A percentile compares a stretch with the other conserved stretches of the same genome.
Evolutionary conservation across 352 stramenopile species (phyloP).

Genomic region (Phytophthora litchii): DNA sequence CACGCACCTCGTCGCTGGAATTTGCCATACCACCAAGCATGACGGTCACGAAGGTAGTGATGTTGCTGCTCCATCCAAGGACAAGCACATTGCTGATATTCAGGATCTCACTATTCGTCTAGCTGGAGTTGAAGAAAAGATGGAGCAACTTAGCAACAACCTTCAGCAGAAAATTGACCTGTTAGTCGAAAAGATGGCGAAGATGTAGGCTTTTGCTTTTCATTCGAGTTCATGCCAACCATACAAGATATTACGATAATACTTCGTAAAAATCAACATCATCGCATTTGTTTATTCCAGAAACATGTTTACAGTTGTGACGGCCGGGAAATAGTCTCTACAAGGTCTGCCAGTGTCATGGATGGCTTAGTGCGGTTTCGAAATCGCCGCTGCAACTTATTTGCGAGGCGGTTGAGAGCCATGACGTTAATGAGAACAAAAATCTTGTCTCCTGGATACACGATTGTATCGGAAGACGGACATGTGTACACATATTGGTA

Average conservation of each 20-base stretch:
- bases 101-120: neutral
- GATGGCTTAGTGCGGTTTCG: constrained; percentile 41
- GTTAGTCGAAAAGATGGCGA: constrained; percentile 2
- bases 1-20: constrained; percentile 3
- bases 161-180: constrained; percentile 9
- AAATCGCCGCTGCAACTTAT: constrained; percentile 80
- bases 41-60: neutral
- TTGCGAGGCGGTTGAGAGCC: constrained; percentile 72
- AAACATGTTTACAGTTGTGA: constrained; percentile 21
- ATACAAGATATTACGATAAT: neutral
- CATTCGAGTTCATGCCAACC: too few relatives aligned
- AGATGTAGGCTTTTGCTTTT: neutral
- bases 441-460: constrained; percentile 78
- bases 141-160: constrained; percentile 3
- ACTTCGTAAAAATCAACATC: neutral
- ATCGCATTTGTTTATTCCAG: neutral
- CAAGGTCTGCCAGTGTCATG: constrained; percentile 30
- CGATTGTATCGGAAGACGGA: constrained; percentile 57
- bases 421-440: constrained; percentile 84
- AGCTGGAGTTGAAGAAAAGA: constrained; percentile 1
- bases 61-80: neutral
- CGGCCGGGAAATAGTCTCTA: constrained; percentile 23
- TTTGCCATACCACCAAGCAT: neutral
- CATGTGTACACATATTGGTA: constrained; percentile 88
- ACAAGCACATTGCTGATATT: neutral